Evolutionary conservation across 2,329 filamentous ascomycete genomes (phyloP).

Genomic region (Xylaria polymorpha): DNA sequence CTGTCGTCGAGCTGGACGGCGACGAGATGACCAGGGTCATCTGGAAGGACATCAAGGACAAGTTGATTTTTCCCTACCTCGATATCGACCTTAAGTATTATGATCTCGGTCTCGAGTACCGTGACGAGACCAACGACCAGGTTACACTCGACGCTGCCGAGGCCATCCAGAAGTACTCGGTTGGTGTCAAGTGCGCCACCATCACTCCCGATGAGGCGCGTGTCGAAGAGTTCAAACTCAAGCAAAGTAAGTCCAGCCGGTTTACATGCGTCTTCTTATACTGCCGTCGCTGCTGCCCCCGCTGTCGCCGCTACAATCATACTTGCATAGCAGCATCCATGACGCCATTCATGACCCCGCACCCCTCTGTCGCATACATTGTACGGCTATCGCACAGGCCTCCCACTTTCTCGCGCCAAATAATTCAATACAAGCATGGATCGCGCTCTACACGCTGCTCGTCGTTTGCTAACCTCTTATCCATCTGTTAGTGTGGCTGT

Average conservation of each 20-base stretch:
- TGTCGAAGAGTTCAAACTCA: conserved; percentile 97
- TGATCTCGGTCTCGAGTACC: conserved; percentile 87
- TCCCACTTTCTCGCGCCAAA: conserved; percentile 4
- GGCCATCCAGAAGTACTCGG: conserved; percentile 98
- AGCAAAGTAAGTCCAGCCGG: conserved; percentile 78
- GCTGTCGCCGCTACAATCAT: conserved; percentile 33
- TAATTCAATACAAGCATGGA: not conserved
- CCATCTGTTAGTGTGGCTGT: conserved; percentile 83
- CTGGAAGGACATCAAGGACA: conserved; percentile 99
- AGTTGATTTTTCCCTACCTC: conserved; percentile 96
- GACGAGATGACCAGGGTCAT: conserved; percentile 98
- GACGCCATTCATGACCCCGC: conserved; percentile 27
- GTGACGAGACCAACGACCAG: conserved; percentile 95
- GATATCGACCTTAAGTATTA: conserved; percentile 99
- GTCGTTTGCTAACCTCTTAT: conserved; percentile 33
- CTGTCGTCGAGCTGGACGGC: conserved; percentile 96
- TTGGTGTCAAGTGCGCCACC: conserved; percentile 98
- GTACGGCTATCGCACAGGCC: conserved; percentile 8
- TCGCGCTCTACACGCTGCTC: conserved; percentile 10
- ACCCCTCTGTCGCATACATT: conserved; percentile 23
- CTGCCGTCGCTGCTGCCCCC: not conserved
- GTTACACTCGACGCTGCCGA: conserved; percentile 95
- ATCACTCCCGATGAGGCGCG: conserved; percentile 98
- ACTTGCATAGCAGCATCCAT: conserved; percentile 39
- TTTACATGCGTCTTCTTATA: conserved; percentile 2